These are phyloP conservation scores for Funneliformis caledonium DNA, from an alignment of 371 early-diverging fungal genomes.

Conservation along the genomic window DNA sequence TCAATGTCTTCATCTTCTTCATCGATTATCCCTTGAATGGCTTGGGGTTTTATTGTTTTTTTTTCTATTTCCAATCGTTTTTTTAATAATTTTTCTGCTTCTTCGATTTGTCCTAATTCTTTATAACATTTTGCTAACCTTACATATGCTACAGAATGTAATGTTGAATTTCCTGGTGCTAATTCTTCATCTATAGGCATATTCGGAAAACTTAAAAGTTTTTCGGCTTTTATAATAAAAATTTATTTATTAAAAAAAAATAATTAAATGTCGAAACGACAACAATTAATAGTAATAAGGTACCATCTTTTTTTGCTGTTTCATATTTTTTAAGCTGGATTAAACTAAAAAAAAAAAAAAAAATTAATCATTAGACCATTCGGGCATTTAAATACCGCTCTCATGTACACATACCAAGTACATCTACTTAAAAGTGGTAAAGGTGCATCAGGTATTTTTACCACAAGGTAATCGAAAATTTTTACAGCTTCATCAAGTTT, in stretches of 20 bases:
- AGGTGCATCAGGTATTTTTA: conserved; percentile 30
- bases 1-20: not conserved
- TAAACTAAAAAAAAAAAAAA: conserved; percentile 2
- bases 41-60: not conserved
- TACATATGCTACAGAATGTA: conserved; percentile 35
- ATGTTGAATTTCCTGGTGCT: conserved; percentile 26
- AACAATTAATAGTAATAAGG: not conserved
- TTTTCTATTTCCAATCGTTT: conserved; percentile 28
- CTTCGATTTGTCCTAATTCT: conserved; percentile 22
- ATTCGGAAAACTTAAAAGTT: conserved; percentile 20
- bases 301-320: conserved; percentile 31
- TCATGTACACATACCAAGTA: conserved; percentile 22
- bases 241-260: not conserved
- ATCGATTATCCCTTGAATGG: not conserved
- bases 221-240: conserved; percentile 3
- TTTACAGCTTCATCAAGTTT: conserved; percentile 34
- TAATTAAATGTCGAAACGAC: not conserved
- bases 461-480: conserved; percentile 17
- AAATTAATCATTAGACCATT: not conserved
- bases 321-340: conserved; percentile 32
- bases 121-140: conserved; percentile 37
- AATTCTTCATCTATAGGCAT: conserved; percentile 17
- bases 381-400: not conserved
- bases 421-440: conserved; percentile 36
- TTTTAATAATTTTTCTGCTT: conserved; percentile 27